Evolutionary conservation across 331 rosid species (phyloP).

Genomic region (Malus hybrid): DNA sequence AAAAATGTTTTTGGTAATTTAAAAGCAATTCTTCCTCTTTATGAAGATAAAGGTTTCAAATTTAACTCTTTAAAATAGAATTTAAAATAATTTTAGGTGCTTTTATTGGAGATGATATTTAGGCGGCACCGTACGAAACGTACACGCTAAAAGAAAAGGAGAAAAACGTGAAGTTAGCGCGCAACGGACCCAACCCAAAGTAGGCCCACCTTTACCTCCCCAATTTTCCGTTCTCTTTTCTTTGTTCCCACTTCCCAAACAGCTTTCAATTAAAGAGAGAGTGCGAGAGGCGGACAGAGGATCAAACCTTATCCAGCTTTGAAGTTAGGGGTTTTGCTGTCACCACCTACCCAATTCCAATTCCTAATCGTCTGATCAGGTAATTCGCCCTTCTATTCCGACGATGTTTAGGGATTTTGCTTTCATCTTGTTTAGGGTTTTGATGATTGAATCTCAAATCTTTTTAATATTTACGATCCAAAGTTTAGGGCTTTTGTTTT

Average conservation of each 20-base stretch:
- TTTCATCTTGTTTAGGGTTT: not conserved
- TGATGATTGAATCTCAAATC: not conserved
- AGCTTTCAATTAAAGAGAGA: not conserved
- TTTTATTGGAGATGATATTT: too few relatives aligned
- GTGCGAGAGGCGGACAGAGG: slow-evolving; percentile 4
- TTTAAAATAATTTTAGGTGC: too few relatives aligned
- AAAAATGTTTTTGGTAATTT: too few relatives aligned
- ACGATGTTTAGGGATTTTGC: not conserved
- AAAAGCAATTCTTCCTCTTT: too few relatives aligned
- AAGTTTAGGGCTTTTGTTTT: not conserved
- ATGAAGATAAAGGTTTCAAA: too few relatives aligned
- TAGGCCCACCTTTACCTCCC: too few relatives aligned
- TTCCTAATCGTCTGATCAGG: slow-evolving; percentile 48
- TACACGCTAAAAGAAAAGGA: too few relatives aligned
- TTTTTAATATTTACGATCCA: not conserved
- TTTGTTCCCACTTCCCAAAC: slow-evolving; percentile 23
- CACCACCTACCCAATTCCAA: not conserved
- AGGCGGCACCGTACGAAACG: too few relatives aligned
- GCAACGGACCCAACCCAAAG: too few relatives aligned
- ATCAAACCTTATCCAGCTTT: slow-evolving; percentile 27
- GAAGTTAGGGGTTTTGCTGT: slow-evolving; percentile 21
- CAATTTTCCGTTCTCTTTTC: not conserved
- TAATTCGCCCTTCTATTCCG: slow-evolving; percentile 9
- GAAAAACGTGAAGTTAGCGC: too few relatives aligned
- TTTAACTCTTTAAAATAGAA: too few relatives aligned